A percentile compares a stretch with the other conserved stretches of the same genome.
phyloP scores from a whole-genome alignment of 208 protist genomes.

The Trypanosoma cruzi region DNA sequence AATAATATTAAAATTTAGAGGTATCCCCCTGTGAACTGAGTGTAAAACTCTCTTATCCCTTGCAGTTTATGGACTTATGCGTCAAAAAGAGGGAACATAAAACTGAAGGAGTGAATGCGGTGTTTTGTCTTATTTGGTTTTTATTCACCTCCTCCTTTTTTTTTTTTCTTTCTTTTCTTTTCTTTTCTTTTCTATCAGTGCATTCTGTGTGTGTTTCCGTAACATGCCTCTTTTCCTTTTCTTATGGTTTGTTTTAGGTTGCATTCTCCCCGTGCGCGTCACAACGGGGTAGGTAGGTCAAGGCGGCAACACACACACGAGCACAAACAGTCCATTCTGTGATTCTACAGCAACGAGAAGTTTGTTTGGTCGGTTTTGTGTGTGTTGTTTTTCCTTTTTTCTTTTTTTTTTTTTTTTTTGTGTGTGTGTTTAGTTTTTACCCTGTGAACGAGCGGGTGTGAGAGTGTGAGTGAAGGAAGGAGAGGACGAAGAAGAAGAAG shows the following conservation, averaged over 20 bases:
- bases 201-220: background rate
- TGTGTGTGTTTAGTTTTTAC: too few relatives aligned
- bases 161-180: background rate
- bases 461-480: too few relatives aligned
- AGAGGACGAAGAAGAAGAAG: background rate
- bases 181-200: constrained; percentile 7
- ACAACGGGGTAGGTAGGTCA: too few relatives aligned
- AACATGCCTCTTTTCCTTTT: background rate
- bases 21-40: background rate
- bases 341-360: too few relatives aligned
- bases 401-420: too few relatives aligned
- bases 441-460: too few relatives aligned
- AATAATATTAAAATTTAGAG: background rate
- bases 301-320: too few relatives aligned
- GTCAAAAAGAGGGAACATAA: too few relatives aligned
- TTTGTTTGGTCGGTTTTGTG: too few relatives aligned
- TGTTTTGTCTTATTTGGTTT: background rate
- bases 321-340: too few relatives aligned
- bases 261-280: background rate
- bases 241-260: constrained; percentile 21
- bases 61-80: too few relatives aligned
- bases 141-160: background rate
- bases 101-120: background rate
- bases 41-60: background rate
- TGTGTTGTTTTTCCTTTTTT: too few relatives aligned